Evolutionary conservation across 1,284 basidiomycete species (phyloP).

Genomic region (Cutaneotrichosporon sp.): DNA sequence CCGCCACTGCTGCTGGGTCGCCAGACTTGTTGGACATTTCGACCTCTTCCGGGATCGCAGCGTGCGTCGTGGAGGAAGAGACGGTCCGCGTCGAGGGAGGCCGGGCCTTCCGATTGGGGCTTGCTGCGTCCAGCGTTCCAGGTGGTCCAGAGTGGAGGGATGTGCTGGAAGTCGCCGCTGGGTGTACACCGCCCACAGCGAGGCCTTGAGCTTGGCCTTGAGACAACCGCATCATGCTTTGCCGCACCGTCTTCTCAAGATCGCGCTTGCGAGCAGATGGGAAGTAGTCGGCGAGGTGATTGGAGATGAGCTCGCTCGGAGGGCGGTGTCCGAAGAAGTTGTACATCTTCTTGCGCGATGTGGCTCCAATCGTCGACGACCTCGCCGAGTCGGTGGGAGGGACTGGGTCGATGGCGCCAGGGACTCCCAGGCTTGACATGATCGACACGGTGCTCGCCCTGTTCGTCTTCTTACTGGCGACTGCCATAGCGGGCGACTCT

Average conservation of each 20-base stretch:
- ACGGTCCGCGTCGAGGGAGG: constrained; percentile 29
- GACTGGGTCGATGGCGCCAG: constrained; percentile 65
- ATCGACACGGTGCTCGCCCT: constrained; percentile 93
- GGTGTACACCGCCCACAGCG: background rate
- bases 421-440: constrained; percentile 86
- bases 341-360: constrained; percentile 63
- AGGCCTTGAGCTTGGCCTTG: constrained; percentile 24
- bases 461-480: constrained; percentile 66
- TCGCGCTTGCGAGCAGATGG: constrained; percentile 88
- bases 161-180: constrained; percentile 4
- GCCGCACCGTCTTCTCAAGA: constrained; percentile 73
- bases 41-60: constrained; percentile 46
- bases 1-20: background rate
- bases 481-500: constrained; percentile 1
- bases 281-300: constrained; percentile 95
- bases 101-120: constrained; percentile 28
- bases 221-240: constrained; percentile 70
- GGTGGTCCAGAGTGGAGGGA: constrained; percentile 8
- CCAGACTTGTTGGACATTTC: constrained; percentile 18
- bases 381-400: constrained; percentile 45
- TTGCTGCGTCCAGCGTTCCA: constrained; percentile 13
- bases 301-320: constrained; percentile 94
- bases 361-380: constrained; percentile 46
- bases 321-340: constrained; percentile 99
- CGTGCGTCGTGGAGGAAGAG: constrained; percentile 26